Evolutionary conservation across 441 rosid species (phyloP).

Genomic region (Omphalea diandra): DNA sequence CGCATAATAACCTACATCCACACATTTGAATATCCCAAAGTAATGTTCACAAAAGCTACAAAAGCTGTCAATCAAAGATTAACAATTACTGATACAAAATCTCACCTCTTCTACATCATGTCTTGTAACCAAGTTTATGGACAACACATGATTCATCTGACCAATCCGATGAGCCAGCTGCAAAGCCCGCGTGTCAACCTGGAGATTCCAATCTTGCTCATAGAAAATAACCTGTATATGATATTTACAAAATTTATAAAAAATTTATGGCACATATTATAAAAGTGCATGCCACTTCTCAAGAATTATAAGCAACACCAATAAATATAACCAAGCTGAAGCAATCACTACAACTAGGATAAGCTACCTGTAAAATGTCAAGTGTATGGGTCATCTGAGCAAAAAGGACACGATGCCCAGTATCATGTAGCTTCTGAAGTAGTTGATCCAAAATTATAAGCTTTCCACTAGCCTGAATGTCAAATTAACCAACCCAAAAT

Average conservation of each 20-base stretch:
- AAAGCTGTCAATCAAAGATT: constrained; percentile 8
- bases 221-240: constrained; percentile 71
- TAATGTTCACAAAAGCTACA: background rate
- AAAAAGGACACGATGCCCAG: constrained; percentile 88
- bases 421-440: constrained; percentile 56
- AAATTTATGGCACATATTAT: background rate
- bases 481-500: constrained; percentile 14
- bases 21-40: constrained; percentile 12
- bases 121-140: constrained; percentile 75
- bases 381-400: constrained; percentile 93
- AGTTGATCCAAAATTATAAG: constrained; percentile 71
- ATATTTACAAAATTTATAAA: background rate
- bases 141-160: constrained; percentile 76
- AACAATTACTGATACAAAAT: constrained; percentile 14
- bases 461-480: constrained; percentile 78
- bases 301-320: constrained; percentile 8
- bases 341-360: constrained; percentile 7
- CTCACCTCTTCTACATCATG: constrained; percentile 75
- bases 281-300: background rate
- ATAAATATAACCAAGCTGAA: constrained; percentile 14
- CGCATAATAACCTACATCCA: constrained; percentile 66
- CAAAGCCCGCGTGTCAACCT: constrained; percentile 85
- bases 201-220: constrained; percentile 99
- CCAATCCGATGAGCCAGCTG: constrained; percentile 96
- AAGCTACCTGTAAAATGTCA: constrained; percentile 79